phyloP scores from a whole-genome alignment of 768 basidiomycete species.

The Termitomyces sp. region DNA sequence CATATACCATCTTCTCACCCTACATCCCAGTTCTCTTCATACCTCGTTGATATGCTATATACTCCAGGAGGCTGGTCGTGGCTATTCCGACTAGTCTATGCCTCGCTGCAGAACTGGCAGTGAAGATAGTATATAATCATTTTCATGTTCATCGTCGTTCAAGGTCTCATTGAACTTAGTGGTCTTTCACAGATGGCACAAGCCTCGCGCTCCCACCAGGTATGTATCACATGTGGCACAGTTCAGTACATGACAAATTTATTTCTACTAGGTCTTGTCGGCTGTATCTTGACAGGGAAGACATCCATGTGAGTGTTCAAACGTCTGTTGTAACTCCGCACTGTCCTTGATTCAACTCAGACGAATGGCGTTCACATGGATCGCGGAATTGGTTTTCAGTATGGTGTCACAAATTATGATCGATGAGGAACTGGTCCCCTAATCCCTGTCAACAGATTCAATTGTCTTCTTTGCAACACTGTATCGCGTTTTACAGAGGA shows the following conservation, averaged over 20 bases:
- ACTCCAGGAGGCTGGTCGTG: slow-evolving; percentile 16
- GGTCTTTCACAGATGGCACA: slow-evolving; percentile 28
- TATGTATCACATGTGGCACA: not conserved
- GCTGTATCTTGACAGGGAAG: slow-evolving; percentile 24
- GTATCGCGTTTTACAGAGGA: not conserved
- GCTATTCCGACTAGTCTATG: slow-evolving; percentile 14
- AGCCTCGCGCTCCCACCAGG: slow-evolving; percentile 2
- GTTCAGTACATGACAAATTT: not conserved
- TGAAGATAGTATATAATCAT: slow-evolving; percentile 27
- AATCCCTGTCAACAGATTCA: slow-evolving; percentile 17
- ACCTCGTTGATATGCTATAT: slow-evolving; percentile 20
- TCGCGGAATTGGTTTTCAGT: slow-evolving; percentile 30
- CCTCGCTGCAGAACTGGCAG: slow-evolving; percentile 19
- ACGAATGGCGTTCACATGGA: slow-evolving; percentile 29
- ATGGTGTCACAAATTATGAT: not conserved
- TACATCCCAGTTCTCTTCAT: slow-evolving; percentile 1
- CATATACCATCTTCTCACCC: not conserved
- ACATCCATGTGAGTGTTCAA: not conserved
- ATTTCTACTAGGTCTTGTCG: slow-evolving; percentile 21
- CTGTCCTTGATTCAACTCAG: slow-evolving; percentile 9
- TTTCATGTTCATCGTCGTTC: not conserved
- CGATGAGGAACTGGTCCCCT: not conserved
- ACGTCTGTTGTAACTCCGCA: not conserved
- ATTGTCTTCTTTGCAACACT: slow-evolving; percentile 10
- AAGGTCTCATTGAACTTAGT: not conserved